A percentile compares a stretch with the other conserved stretches of the same genome.
Conservation (phyloP, 345 rosid genomes). For the Alliaria petiolata region DNA sequence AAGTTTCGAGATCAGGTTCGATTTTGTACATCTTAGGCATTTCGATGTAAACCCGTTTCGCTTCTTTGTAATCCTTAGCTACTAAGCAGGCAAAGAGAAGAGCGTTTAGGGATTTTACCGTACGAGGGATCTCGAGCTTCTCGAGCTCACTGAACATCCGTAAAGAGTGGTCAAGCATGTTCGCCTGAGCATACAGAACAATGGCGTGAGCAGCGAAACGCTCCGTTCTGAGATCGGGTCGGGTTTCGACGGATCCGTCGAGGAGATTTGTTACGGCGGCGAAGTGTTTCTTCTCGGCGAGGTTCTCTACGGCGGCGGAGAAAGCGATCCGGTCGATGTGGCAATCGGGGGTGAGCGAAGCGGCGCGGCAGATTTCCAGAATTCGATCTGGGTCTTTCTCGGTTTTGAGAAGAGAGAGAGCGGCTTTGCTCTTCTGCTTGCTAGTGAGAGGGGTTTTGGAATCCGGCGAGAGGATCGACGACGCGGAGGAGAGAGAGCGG, state of each 20-base stretch:
- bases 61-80: slow-evolving; percentile 55
- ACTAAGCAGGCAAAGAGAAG: slow-evolving; percentile 57
- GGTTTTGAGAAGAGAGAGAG: slow-evolving; percentile 61
- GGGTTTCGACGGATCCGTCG: slow-evolving; percentile 45
- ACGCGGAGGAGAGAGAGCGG: slow-evolving; percentile 28
- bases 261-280: slow-evolving; percentile 45
- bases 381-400: slow-evolving; percentile 72
- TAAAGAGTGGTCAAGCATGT: slow-evolving; percentile 63
- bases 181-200: slow-evolving; percentile 73
- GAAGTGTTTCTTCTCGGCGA: slow-evolving; percentile 48
- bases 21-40: slow-evolving; percentile 50
- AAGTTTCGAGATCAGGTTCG: slow-evolving; percentile 62
- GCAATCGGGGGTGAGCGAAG: slow-evolving; percentile 54
- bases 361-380: slow-evolving; percentile 76
- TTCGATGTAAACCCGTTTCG: slow-evolving; percentile 61
- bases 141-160: slow-evolving; percentile 52
- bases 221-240: slow-evolving; percentile 62
- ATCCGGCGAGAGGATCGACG: slow-evolving; percentile 41
- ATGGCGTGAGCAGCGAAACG: slow-evolving; percentile 61
- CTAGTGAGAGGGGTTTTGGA: slow-evolving; percentile 47
- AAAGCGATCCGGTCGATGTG: slow-evolving; percentile 64
- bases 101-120: slow-evolving; percentile 62
- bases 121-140: slow-evolving; percentile 34
- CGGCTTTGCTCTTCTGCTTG: slow-evolving; percentile 58
- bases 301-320: slow-evolving; percentile 63